A percentile compares a stretch with the other conserved stretches of the same genome.
Conservation (phyloP, 441 rosid genomes). For the California macrophylla region DNA sequence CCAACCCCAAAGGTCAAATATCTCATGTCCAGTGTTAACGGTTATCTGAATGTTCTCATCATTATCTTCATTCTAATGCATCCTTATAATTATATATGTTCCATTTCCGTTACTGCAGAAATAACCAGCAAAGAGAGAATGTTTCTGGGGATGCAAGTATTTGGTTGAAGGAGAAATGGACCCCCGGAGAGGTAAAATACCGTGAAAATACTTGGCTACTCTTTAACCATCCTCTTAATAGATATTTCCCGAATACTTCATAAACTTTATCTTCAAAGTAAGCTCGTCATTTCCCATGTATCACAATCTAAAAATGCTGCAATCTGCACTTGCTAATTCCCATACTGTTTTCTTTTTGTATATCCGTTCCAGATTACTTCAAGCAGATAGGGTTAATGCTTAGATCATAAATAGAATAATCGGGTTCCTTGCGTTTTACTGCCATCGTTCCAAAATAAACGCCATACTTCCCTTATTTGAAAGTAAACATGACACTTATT, state of each 20-base stretch:
- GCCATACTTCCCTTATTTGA: too few species aligned
- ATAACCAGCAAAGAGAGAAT: slow-evolving; percentile 26
- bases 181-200: slow-evolving; percentile 64
- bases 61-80: not conserved
- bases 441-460: too few species aligned
- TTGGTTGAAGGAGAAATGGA: slow-evolving; percentile 80
- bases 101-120: slow-evolving; percentile 28
- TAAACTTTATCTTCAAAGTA: too few species aligned
- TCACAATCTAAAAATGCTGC: too few species aligned
- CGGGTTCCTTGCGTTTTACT: too few species aligned
- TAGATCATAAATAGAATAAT: too few species aligned
- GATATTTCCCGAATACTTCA: not conserved
- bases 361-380: too few species aligned
- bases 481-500: too few species aligned
- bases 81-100: not conserved
- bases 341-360: too few species aligned
- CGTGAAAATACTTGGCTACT: not conserved
- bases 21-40: not conserved
- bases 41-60: not conserved
- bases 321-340: too few species aligned
- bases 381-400: too few species aligned
- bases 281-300: too few species aligned
- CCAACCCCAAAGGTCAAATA: not conserved
- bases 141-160: slow-evolving; percentile 43
- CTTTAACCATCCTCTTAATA: not conserved